Base-by-base conservation (phyloP, 176 grass and related monocot genomes). In the Hordeum marinum region DNA sequence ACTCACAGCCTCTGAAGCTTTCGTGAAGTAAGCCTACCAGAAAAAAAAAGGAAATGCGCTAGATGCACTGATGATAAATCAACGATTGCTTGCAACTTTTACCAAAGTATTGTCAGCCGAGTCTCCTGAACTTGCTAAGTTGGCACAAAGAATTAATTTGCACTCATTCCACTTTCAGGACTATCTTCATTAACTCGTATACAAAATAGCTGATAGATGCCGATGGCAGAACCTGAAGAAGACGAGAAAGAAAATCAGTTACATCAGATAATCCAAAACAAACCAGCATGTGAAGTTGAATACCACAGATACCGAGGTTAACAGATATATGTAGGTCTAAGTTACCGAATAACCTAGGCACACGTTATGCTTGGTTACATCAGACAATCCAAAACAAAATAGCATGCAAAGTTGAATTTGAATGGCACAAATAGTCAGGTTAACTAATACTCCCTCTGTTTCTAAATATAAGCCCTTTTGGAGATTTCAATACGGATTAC, bases 151-250 rank as follows among this genome's bases (percentile, higher is more conserved):
- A 80, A 84, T 71, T 7, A 76, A 63, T 76, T 70, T 55, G 52
- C 9, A 69, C n/a, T 99, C 88, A 99, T 78, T 99, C 92, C 76
- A 99, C 97, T 92, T 99, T 90, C 52, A 94, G 59, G 55, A 99
- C 88, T 94, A 99, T 99, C 91, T 96, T 99, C 94, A 94, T 99
- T 76, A 99, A 67, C 77, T 99, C 94, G 4, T 99, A 99, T 73
- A 99, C 88, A 23, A 99, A 96, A 81, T 99, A 99, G 45, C 97
- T 99, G 82, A 94, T 99, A 14, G 97, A 96, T 2, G 97, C 97
- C 2, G 97, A 99, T 9, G 97, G 97, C 75, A 96, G 62, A 78
- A 99, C 97, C 97, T 99, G 84, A 26, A 89, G 36, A 77, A 39
- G 24, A 39, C 11, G 46, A 84, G 67, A 77, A 78, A 70, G 64